phyloP scores from a whole-genome alignment of 2,329 filamentous ascomycete species.

The Colletotrichum magnum region DNA sequence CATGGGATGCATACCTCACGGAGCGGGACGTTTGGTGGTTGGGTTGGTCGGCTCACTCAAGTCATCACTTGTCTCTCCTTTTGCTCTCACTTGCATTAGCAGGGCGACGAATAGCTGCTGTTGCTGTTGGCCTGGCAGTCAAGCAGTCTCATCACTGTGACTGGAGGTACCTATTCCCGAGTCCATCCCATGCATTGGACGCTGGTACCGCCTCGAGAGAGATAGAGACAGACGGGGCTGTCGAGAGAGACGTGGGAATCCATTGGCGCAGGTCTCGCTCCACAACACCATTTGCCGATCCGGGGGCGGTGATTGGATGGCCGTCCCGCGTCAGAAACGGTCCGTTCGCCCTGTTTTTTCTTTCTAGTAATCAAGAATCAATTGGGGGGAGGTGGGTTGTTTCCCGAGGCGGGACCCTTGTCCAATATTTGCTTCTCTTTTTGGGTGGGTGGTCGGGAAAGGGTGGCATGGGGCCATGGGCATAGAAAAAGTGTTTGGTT shows the following conservation, averaged over 20 bases:
- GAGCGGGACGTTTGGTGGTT: too few relatives aligned
- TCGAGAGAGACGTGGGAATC: neutral
- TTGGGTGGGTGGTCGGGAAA: neutral
- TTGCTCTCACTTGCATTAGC: neutral
- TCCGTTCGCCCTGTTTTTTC: conserved; percentile 39
- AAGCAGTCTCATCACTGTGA: neutral
- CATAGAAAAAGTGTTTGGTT: neutral
- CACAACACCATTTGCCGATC: neutral
- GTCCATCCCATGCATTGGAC: too few relatives aligned
- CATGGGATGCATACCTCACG: too few relatives aligned
- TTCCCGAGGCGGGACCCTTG: neutral
- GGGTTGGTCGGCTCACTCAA: too few relatives aligned
- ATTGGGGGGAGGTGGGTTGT: neutral
- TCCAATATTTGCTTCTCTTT: neutral
- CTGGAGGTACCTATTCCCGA: neutral
- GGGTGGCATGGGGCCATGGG: too few relatives aligned
- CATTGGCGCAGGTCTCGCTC: neutral
- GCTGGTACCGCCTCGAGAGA: too few relatives aligned
- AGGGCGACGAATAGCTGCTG: neutral
- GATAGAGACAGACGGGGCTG: conserved; percentile 31
- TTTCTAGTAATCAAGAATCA: too few relatives aligned
- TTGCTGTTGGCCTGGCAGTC: neutral
- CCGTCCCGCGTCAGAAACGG: conserved; percentile 20
- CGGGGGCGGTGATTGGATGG: conserved; percentile 29
- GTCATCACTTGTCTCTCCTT: neutral